Evolutionary conservation across 2,329 filamentous ascomycete species (phyloP).

Genomic region (Fusarium scirpi): DNA sequence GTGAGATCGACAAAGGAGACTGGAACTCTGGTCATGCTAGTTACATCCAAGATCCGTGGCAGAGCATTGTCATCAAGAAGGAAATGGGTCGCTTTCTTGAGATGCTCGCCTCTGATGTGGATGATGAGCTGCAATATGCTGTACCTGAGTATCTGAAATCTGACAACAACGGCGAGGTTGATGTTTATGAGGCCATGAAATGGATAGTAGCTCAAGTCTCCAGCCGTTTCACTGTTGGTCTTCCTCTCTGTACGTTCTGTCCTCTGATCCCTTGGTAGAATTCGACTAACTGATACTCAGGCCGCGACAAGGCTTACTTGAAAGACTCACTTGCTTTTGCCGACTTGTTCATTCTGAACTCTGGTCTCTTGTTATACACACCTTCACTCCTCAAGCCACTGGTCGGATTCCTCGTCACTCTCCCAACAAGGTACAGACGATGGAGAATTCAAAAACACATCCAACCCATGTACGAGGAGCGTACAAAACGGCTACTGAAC

Average conservation of each 20-base stretch:
- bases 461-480: slow-evolving; percentile 6
- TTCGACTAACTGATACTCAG: slow-evolving; percentile 9
- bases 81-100: slow-evolving; percentile 53
- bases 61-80: slow-evolving; percentile 52
- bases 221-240: slow-evolving; percentile 51
- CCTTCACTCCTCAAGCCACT: slow-evolving; percentile 51
- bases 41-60: slow-evolving; percentile 53
- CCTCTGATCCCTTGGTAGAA: accelerated
- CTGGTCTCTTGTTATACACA: slow-evolving; percentile 48
- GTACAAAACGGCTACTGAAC: neutral
- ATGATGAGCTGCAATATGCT: slow-evolving; percentile 51
- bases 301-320: slow-evolving; percentile 52
- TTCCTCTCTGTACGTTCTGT: slow-evolving; percentile 42
- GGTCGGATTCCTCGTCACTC: slow-evolving; percentile 46
- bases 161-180: slow-evolving; percentile 46
- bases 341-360: slow-evolving; percentile 50
- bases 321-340: slow-evolving; percentile 47
- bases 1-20: slow-evolving; percentile 53
- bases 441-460: slow-evolving; percentile 35
- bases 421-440: slow-evolving; percentile 28
- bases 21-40: slow-evolving; percentile 54
- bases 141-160: slow-evolving; percentile 51
- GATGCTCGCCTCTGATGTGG: slow-evolving; percentile 49
- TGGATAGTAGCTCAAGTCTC: slow-evolving; percentile 50
- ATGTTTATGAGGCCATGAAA: slow-evolving; percentile 46